Base-by-base conservation (phyloP, 768 basidiomycete genomes). In the Suillus subluteus region DNA sequence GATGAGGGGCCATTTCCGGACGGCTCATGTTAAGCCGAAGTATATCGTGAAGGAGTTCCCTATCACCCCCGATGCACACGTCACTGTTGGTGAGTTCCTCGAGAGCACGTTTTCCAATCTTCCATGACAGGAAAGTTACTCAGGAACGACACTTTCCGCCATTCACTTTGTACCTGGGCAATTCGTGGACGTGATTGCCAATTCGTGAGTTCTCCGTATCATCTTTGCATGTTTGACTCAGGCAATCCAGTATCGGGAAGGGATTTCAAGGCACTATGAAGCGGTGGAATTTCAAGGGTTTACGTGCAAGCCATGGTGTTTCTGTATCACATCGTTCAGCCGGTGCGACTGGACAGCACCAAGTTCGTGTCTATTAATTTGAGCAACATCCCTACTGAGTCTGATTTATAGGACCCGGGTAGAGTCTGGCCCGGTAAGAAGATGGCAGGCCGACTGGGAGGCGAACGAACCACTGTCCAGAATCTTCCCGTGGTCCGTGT, bases 241-340 rank as follows among this genome's bases (percentile, higher is more conserved):
- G 38, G 13, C 32, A 32, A 30, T n/a, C 48, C 65, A 99, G 96
- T 4, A 92, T 97, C 66, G 98, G 98, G 30, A 99, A 99, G 79
- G 98, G 98, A 9, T 98, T 96, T 79, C 92, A 95, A 69, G 98
- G 98, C 73, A 89, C 86, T 37, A 99, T 99, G 98, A 99, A 99
- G 77, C 85, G 94, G 58, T 96, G 95, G 89, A 90, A 91, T 41
- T 99, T 97, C 81, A 87, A 90, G 72, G 98, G 98, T 79, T 80
- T 96, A 38, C 87, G 89, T 56, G 96, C 95, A 2, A 94, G 94
- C 79, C 98, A 99, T 76, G 98, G 98, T 90, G 93, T 94, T 58
- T 98, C 98, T 67, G 75, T 96, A 69, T 94, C 94, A 11, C 98
- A 99, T 83, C 91, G 98, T 74, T 91, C 91, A 11, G 88, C 91